These are phyloP conservation scores for Tagetes erecta DNA, from an alignment of 129 eudicot species.

Conservation along the genomic window DNA sequence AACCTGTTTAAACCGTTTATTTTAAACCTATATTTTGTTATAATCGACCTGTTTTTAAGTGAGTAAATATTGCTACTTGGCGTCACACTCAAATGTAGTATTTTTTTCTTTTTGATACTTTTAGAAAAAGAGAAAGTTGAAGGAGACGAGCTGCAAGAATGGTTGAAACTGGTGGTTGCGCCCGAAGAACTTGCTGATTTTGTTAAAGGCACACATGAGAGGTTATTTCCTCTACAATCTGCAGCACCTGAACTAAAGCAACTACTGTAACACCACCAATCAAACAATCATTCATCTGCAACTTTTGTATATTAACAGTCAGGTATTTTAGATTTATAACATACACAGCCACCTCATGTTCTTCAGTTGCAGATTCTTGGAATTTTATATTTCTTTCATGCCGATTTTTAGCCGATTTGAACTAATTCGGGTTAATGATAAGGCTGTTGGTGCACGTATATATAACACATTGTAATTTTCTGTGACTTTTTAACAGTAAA, in stretches of 20 bases:
- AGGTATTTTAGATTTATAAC: slow-evolving; percentile 27
- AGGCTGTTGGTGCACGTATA: slow-evolving; percentile 28
- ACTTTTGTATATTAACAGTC: slow-evolving; percentile 34
- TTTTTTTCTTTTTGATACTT: neutral
- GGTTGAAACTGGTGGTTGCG: slow-evolving; percentile 89
- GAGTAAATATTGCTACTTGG: neutral
- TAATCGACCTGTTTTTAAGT: neutral
- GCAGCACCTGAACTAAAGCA: slow-evolving; percentile 46
- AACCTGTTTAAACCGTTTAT: neutral
- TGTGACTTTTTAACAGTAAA: slow-evolving; percentile 29
- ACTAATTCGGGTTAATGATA: slow-evolving; percentile 18
- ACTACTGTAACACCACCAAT: slow-evolving; percentile 28
- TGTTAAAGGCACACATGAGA: slow-evolving; percentile 48
- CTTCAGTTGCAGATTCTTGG: slow-evolving; percentile 32
- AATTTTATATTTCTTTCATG: slow-evolving; percentile 5
- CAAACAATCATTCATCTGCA: slow-evolving; percentile 9
- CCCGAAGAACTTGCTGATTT: slow-evolving; percentile 73
- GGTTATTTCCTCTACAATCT: slow-evolving; percentile 61
- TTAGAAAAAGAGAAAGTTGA: slow-evolving; percentile 87
- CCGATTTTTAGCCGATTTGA: slow-evolving; percentile 26
- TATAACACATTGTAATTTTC: slow-evolving; percentile 31
- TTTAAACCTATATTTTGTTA: neutral
- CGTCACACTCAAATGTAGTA: neutral
- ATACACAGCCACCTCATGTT: slow-evolving; percentile 19
- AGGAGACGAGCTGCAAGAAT: slow-evolving; percentile 82